A percentile compares a stretch with the other conserved stretches of the same genome.
Evolutionary conservation across 2,329 filamentous ascomycete species (phyloP).

Genomic region (Alternaria brassicicola): DNA sequence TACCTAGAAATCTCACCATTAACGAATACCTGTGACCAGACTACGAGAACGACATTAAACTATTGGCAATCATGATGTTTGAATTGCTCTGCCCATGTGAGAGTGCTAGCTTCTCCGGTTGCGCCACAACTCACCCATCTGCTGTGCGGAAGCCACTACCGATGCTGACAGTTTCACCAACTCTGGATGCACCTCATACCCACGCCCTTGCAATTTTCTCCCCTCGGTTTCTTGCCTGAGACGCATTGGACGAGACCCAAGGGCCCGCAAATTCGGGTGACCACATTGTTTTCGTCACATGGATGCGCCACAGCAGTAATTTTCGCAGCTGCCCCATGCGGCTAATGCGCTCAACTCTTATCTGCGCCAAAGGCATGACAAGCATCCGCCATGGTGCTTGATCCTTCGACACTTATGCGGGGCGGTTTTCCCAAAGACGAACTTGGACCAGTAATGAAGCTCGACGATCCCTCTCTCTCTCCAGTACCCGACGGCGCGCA

Average conservation of each 20-base stretch:
- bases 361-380: slow-evolving; percentile 25
- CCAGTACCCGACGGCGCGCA: background rate
- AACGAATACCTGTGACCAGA: background rate
- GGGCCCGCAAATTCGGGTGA: background rate
- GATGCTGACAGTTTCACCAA: background rate
- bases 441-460: background rate
- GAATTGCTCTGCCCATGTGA: background rate
- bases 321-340: slow-evolving; percentile 25
- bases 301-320: background rate
- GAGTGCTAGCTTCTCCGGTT: background rate
- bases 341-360: slow-evolving; percentile 22
- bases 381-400: slow-evolving; percentile 34
- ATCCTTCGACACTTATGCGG: slow-evolving; percentile 7
- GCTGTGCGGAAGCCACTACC: background rate
- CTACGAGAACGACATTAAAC: background rate
- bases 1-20: background rate
- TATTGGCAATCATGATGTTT: background rate
- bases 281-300: background rate
- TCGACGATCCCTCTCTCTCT: background rate
- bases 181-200: background rate
- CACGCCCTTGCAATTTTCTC: background rate
- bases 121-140: background rate
- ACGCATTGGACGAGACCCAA: background rate
- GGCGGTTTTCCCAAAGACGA: background rate
- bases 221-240: background rate